Base-by-base conservation (phyloP, 225 moss, liverwort and hornwort species). In the Neckera pumila region DNA sequence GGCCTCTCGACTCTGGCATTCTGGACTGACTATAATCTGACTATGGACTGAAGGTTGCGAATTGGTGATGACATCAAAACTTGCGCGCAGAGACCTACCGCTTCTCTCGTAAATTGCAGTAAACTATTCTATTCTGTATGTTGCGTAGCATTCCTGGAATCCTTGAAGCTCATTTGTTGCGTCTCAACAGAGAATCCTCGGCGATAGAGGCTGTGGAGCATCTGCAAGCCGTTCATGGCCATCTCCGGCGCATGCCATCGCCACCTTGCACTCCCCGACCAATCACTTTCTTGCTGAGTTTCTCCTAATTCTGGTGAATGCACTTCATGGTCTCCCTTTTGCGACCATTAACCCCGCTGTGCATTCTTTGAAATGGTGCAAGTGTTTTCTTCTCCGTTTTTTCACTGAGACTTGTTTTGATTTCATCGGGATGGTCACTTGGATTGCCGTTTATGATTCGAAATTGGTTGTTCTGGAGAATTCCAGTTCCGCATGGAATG, bases 261-360 rank as follows among this genome's bases (percentile, higher is more conserved):
- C 91, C 87, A 75, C 90, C 36, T 26, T 78, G 49, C 63, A 87
- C 65, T 30, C 58, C 66, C 84, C 87, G 3, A 88, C 90, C 84
- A 88, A 94, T 85, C 92, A 92, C 76, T 96, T 95, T 80, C 62
- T 94, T 23, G 94, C 95, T 8, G 92, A 93, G 3, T 94, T 98
- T 83, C 90, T 96, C 45, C 84, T 96, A 34, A 91, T 96, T 79
- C 94, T 92, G 88, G 92, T 90, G 51, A 81, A 73, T 79, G n/a
- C 34, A 17, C 10, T 87, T 79, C 15, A 27, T 16, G 17, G 36
- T 76, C 33, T 43, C n/a, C 40, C 47, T 51, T 56, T 40, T 49
- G 31, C 54, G 36, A 25, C 47, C 12, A 12, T 15, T n/a, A n/a
- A 14, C 38, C 47, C 20, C 12, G 18, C 58, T 79, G 38, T 73